Evolutionary conservation across 139 green algal genomes (phyloP).

Genomic region (Pleodorina starrii): DNA sequence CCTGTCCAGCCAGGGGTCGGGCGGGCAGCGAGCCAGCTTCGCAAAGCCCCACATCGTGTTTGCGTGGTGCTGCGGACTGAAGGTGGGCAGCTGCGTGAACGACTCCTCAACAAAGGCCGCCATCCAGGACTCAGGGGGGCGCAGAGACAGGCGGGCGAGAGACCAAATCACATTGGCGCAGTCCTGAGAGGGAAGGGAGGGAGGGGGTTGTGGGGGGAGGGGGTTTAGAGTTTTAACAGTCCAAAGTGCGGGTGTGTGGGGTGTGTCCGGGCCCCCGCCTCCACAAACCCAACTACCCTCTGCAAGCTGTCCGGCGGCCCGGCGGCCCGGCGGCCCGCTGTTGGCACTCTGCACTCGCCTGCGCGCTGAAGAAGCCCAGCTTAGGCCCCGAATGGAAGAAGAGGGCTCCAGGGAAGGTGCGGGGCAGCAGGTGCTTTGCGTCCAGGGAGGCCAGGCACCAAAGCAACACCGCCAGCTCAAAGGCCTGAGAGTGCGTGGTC

Average conservation of each 20-base stretch:
- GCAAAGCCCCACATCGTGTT: slow-evolving; percentile 57
- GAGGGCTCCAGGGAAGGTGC: background rate
- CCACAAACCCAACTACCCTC: background rate
- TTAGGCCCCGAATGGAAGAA: slow-evolving; percentile 50
- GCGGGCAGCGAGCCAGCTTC: slow-evolving; percentile 28
- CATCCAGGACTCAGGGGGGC: slow-evolving; percentile 55
- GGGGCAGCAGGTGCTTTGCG: background rate
- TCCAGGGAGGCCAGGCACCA: slow-evolving; percentile 59
- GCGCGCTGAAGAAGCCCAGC: slow-evolving; percentile 43
- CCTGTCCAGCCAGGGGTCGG: slow-evolving; percentile 46
- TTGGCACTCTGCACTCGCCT: too few species aligned
- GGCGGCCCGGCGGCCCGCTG: too few species aligned
- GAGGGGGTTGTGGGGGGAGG: background rate
- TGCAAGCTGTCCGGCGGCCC: too few species aligned
- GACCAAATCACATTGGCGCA: slow-evolving; percentile 62
- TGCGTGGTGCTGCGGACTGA: slow-evolving; percentile 47
- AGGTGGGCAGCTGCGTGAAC: slow-evolving; percentile 53
- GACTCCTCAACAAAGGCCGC: slow-evolving; percentile 50
- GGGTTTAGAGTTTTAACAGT: background rate
- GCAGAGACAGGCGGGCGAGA: slow-evolving; percentile 42
- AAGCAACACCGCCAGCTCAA: slow-evolving; percentile 55
- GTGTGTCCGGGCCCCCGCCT: too few species aligned
- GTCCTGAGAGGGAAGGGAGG: slow-evolving; percentile 27
- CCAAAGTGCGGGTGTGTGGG: too few species aligned
- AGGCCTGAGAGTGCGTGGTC: background rate